Percentiles rank a stretch among this genome's conserved stretches.
These are phyloP conservation scores for Eucalyptus dawsonii DNA, from an alignment of 345 rosid genomes.

Conservation along the genomic window DNA sequence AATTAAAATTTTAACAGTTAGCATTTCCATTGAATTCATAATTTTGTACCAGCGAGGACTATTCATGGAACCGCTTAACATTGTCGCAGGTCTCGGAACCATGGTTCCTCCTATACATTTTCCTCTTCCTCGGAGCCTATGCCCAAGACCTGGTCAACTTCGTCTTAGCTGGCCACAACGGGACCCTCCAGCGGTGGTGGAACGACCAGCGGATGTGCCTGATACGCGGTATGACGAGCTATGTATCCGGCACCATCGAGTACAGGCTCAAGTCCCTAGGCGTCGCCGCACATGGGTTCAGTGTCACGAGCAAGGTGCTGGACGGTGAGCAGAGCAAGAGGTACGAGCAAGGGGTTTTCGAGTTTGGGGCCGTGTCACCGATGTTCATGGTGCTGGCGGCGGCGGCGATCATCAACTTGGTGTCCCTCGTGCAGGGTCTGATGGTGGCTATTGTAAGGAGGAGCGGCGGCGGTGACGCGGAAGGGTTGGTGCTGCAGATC, in stretches of 20 bases:
- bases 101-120: slow-evolving; percentile 44
- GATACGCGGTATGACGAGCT: slow-evolving; percentile 35
- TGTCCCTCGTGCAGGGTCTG: slow-evolving; percentile 18
- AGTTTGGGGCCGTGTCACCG: slow-evolving; percentile 45
- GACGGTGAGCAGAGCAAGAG: slow-evolving; percentile 36
- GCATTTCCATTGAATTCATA: neutral
- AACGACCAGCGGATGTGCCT: slow-evolving; percentile 55
- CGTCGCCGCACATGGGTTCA: slow-evolving; percentile 32
- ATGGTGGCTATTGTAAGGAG: neutral
- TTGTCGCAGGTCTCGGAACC: slow-evolving; percentile 32
- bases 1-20: neutral
- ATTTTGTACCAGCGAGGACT: neutral
- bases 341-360: slow-evolving; percentile 43
- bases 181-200: slow-evolving; percentile 62
- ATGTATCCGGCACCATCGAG: slow-evolving; percentile 22
- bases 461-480: neutral
- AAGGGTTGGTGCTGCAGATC: slow-evolving; percentile 18
- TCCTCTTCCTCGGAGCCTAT: slow-evolving; percentile 51
- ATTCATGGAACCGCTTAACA: neutral
- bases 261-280: slow-evolving; percentile 31
- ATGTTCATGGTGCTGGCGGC: slow-evolving; percentile 28
- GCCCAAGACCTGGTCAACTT: slow-evolving; percentile 31
- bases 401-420: slow-evolving; percentile 31
- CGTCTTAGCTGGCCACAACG: slow-evolving; percentile 8
- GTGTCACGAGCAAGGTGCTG: slow-evolving; percentile 42